Conservation (phyloP, 169 alveolate species). For the Plasmodium malariae region DNA sequence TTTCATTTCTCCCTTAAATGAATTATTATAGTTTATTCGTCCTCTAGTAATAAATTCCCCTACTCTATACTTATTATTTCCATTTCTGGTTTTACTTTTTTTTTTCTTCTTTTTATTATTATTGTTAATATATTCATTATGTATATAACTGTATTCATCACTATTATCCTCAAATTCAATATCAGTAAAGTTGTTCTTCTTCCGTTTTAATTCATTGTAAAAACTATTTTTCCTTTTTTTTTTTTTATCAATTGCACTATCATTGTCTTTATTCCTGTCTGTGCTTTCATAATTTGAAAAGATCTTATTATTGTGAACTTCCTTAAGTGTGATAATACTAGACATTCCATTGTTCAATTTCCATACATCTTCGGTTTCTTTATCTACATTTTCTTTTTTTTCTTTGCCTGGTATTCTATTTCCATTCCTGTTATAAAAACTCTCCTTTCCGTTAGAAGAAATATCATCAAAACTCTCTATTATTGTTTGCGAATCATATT, state of each 20-base stretch:
- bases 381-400: background rate
- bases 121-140: background rate
- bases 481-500: conserved; percentile 48
- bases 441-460: conserved; percentile 9
- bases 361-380: background rate
- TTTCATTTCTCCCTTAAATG: conserved; percentile 28
- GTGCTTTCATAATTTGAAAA: background rate
- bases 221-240: background rate
- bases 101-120: background rate
- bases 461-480: conserved; percentile 55
- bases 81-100: background rate
- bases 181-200: conserved; percentile 13
- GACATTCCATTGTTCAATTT: background rate
- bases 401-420: background rate
- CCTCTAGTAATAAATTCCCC: conserved; percentile 13
- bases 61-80: conserved; percentile 2
- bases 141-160: conserved; percentile 27
- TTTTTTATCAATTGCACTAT: background rate
- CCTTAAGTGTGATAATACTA: background rate
- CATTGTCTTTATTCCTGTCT: background rate
- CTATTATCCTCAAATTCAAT: conserved; percentile 31
- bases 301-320: background rate
- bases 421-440: conserved; percentile 2
- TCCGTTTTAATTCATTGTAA: conserved; percentile 8
- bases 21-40: conserved; percentile 4